A percentile compares a stretch with the other conserved stretches of the same genome.
Evolutionary conservation across 1,284 basidiomycete species (phyloP).

Genomic region (Ceratobasidium sp.): DNA sequence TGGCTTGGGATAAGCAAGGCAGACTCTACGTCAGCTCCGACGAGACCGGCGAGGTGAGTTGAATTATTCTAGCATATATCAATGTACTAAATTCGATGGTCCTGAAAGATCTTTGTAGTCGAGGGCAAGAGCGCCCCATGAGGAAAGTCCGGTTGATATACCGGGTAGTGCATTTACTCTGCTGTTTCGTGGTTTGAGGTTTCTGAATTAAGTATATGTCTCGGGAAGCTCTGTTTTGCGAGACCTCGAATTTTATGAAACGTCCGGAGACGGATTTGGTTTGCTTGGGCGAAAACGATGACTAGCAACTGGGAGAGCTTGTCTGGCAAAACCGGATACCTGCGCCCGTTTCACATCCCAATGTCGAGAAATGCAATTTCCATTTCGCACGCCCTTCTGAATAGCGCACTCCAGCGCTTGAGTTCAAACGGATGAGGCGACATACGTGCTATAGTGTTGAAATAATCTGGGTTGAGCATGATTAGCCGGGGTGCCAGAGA

Average conservation of each 20-base stretch:
- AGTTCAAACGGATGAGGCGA: background rate
- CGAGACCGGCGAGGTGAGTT: constrained; percentile 24
- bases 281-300: no score
- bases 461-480: background rate
- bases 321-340: no score
- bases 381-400: background rate
- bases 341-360: background rate
- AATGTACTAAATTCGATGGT: background rate
- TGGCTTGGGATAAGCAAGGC: constrained; percentile 19
- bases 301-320: no score
- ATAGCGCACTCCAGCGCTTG: constrained; percentile 5
- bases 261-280: no score
- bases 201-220: no score
- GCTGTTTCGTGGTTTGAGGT: no score
- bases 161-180: no score
- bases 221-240: no score
- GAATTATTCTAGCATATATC: background rate
- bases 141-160: background rate
- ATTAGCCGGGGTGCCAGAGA: background rate
- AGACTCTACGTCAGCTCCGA: constrained; percentile 9
- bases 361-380: background rate
- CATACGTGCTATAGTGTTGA: background rate
- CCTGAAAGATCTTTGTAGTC: background rate
- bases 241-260: no score
- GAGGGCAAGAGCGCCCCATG: background rate